phyloP scores from a whole-genome alignment of 2,329 filamentous ascomycete genomes.

The Arthroderma sp. region DNA sequence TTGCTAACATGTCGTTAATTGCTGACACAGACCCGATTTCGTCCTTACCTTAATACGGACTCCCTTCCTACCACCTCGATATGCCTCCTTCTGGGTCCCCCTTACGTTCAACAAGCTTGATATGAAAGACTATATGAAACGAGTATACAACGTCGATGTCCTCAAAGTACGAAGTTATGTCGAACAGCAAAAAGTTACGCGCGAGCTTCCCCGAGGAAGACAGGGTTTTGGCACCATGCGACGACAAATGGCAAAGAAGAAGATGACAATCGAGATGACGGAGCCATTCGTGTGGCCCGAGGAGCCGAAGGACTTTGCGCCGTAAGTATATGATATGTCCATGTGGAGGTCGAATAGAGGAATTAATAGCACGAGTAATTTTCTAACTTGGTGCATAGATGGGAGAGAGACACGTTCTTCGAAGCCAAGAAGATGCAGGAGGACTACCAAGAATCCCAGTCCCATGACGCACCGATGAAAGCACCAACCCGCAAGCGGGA shows the following conservation, averaged over 20 bases:
- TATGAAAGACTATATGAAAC: conserved; percentile 83
- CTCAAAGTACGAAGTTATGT: conserved; percentile 67
- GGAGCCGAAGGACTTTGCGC: conserved; percentile 47
- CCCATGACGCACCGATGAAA: conserved; percentile 28
- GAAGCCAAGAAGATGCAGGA: conserved; percentile 40
- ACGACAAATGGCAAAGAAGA: conserved; percentile 65
- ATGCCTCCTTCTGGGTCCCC: conserved; percentile 82
- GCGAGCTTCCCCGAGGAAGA: conserved; percentile 23
- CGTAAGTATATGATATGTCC: conserved; percentile 34
- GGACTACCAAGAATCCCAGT: conserved; percentile 28
- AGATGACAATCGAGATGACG: conserved; percentile 86
- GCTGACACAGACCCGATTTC: conserved; percentile 57
- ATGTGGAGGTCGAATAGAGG: background rate
- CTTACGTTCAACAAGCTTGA: conserved; percentile 93
- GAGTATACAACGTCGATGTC: conserved; percentile 67
- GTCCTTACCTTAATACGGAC: conserved; percentile 66
- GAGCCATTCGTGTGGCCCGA: conserved; percentile 82
- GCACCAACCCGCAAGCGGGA: conserved; percentile 33
- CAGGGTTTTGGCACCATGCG: conserved; percentile 47
- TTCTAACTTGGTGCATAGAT: conserved; percentile 28
- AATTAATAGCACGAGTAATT: conserved; percentile 10
- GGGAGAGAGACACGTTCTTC: conserved; percentile 52
- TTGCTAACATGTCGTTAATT: background rate
- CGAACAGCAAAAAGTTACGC: conserved; percentile 53
- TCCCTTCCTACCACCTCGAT: conserved; percentile 59